phyloP scores from a whole-genome alignment of 352 stramenopile species.

The Thraustochytrium sp. region DNA sequence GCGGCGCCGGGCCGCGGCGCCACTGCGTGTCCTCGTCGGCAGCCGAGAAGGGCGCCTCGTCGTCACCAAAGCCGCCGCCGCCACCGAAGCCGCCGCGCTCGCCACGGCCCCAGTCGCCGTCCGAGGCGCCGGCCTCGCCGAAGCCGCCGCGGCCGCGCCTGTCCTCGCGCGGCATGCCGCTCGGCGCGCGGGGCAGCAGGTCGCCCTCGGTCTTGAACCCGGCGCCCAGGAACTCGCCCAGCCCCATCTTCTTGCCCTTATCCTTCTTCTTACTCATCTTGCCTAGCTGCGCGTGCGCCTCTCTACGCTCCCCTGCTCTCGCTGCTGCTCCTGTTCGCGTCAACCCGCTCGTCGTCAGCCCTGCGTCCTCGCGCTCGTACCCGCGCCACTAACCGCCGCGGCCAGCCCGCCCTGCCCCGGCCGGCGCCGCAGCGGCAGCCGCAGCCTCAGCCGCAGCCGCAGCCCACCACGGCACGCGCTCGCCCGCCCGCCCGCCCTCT shows the following conservation, averaged over 20 bases:
- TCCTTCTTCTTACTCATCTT: conserved; percentile 25
- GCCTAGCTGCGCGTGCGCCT: not conserved
- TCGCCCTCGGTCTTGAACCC: not conserved
- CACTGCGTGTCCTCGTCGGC: conserved; percentile 34
- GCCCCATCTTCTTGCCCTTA: conserved; percentile 23
- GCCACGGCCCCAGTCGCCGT: not conserved
- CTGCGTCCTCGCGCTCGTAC: no score
- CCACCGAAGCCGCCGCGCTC: not conserved
- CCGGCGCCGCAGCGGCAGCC: no score
- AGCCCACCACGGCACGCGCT: no score
- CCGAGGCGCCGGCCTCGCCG: not conserved
- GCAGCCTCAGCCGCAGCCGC: no score
- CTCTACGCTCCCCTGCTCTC: not conserved
- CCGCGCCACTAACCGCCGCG: no score
- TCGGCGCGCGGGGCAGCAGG: not conserved
- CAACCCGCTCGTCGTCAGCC: no score
- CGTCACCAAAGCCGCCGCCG: not conserved
- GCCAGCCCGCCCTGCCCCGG: no score
- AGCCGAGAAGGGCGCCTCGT: not conserved
- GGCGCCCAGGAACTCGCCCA: conserved; percentile 16
- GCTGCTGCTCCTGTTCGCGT: no score
- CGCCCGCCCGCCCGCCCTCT: no score
- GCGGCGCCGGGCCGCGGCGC: not conserved
- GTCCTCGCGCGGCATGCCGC: conserved; percentile 22
- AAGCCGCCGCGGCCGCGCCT: not conserved